Conservation (phyloP, 2,329 filamentous ascomycete species). For the Penicillium rolfsii region DNA sequence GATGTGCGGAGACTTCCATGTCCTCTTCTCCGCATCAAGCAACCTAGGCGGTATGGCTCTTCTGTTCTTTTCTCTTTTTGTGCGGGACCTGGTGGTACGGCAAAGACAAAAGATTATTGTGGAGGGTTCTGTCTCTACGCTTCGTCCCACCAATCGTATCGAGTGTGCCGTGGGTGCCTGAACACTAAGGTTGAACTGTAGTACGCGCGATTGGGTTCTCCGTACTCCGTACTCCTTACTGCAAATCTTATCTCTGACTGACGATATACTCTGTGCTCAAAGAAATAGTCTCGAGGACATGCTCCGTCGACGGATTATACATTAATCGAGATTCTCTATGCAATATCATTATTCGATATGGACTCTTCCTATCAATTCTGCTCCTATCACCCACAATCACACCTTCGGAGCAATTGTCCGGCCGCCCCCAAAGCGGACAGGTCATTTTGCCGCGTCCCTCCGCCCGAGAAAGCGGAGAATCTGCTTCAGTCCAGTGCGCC, state of each 20-base stretch:
- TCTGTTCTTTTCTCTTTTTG: neutral
- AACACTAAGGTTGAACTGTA: neutral
- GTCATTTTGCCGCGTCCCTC: conserved; percentile 38
- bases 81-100: conserved; percentile 1
- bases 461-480: conserved; percentile 32
- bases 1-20: conserved; percentile 18
- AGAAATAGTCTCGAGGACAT: neutral
- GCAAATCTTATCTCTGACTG: neutral
- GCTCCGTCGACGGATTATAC: neutral
- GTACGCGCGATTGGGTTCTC: neutral
- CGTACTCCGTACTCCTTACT: neutral
- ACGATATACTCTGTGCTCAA: neutral
- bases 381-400: neutral
- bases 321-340: neutral
- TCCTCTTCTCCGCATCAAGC: conserved; percentile 23
- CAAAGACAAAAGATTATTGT: neutral
- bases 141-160: neutral
- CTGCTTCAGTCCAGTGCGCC: conserved; percentile 17
- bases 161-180: neutral
- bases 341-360: neutral
- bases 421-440: conserved; percentile 19
- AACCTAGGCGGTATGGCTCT: conserved; percentile 24
- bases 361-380: neutral
- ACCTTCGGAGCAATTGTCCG: conserved; percentile 17
- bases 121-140: neutral